These are phyloP conservation scores for Lathyrus oleraceus DNA, from an alignment of 306 rosid genomes.

Conservation along the genomic window DNA sequence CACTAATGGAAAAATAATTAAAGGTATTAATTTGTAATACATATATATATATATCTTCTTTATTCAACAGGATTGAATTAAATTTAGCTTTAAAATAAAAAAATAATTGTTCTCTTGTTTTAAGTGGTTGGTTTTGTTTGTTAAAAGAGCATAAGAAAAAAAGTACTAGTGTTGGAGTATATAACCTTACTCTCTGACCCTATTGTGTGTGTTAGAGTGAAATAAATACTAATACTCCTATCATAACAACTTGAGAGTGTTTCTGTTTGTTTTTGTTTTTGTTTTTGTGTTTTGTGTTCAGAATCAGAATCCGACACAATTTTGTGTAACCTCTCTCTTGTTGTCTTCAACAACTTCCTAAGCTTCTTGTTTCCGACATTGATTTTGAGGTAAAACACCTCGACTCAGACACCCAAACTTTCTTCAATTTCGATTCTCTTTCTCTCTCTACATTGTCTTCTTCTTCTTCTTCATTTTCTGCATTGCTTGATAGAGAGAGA, in stretches of 20 bases:
- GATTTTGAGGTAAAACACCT: conserved; percentile 71
- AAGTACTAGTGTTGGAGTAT: conserved; percentile 3
- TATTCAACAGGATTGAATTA: too few species aligned
- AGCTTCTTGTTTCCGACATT: conserved; percentile 54
- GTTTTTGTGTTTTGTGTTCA: background rate
- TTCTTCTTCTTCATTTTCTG: conserved; percentile 26
- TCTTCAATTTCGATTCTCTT: background rate
- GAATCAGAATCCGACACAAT: background rate
- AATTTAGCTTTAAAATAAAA: background rate
- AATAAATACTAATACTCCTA: too few species aligned
- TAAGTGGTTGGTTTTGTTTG: conserved; percentile 23
- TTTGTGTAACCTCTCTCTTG: background rate
- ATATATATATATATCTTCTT: too few species aligned
- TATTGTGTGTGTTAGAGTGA: background rate
- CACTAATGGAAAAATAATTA: too few species aligned
- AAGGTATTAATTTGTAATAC: too few species aligned
- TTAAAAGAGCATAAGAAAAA: conserved; percentile 38
- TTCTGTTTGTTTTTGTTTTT: background rate
- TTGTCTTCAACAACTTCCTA: conserved; percentile 48
- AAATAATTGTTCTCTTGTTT: background rate
- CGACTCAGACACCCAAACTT: conserved; percentile 1
- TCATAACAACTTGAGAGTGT: background rate
- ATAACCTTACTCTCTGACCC: conserved; percentile 45
- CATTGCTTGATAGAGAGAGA: conserved; percentile 17
- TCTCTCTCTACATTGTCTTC: conserved; percentile 51